A percentile compares a stretch with the other conserved stretches of the same genome.
Conservation (phyloP, 257 asterid genomes). For the Primulina eburnea region DNA sequence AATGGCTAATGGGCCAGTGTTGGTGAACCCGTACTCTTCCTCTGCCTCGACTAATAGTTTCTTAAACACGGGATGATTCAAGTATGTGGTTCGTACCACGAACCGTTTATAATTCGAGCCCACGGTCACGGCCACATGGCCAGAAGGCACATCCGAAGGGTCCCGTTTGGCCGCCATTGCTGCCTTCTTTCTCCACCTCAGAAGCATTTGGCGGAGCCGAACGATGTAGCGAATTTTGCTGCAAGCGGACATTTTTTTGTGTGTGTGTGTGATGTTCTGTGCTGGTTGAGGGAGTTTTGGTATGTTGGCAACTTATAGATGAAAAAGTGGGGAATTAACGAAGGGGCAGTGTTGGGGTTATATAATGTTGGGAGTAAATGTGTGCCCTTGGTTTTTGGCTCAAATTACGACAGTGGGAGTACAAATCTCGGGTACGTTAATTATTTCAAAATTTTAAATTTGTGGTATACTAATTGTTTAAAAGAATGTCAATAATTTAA, state of each 20-base stretch:
- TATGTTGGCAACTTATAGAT: neutral
- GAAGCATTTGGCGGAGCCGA: slow-evolving; percentile 55
- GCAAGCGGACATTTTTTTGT: slow-evolving; percentile 44
- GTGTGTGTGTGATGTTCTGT: neutral
- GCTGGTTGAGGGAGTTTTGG: neutral
- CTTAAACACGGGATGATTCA: slow-evolving; percentile 62
- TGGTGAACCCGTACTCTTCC: slow-evolving; percentile 57
- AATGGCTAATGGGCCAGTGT: slow-evolving; percentile 52
- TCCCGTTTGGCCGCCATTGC: slow-evolving; percentile 36
- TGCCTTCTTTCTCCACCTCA: slow-evolving; percentile 60
- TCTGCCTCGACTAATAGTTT: slow-evolving; percentile 51
- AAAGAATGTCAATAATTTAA: no score
- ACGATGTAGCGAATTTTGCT: slow-evolving; percentile 67
- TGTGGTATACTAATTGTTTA: no score
- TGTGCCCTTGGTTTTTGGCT: slow-evolving; percentile 15
- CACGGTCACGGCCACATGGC: slow-evolving; percentile 61
- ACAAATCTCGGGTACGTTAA: slow-evolving; percentile 13
- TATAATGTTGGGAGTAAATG: slow-evolving; percentile 24
- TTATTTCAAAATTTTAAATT: neutral
- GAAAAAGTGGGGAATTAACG: slow-evolving; percentile 21
- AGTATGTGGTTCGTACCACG: slow-evolving; percentile 47
- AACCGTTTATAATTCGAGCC: slow-evolving; percentile 43
- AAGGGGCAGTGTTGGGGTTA: slow-evolving; percentile 18
- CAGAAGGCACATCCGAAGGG: slow-evolving; percentile 62
- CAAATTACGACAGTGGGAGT: slow-evolving; percentile 34